Evolutionary conservation across 2,329 filamentous ascomycete genomes (phyloP), one percentile per base, ranked within the genome.

Genomic region (Trichoderma sp.): DNA sequence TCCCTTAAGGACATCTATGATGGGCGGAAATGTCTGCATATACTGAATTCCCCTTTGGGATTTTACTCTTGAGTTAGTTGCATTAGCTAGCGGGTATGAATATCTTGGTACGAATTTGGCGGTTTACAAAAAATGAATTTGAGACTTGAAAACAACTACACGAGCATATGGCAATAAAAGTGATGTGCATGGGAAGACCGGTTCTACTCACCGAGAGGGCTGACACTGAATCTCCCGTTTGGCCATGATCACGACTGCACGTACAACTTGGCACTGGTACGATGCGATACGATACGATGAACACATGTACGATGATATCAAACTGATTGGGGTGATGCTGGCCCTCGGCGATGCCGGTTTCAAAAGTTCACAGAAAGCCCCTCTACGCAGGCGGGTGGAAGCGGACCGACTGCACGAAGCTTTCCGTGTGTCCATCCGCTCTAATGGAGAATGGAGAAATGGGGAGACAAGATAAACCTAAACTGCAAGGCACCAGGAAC

Each of bases 401-500:
- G 26, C 32, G 34, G 66, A 32, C 55, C 23, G 36, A 57, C 55
- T 61, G n/a, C 26, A 50, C 23, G 26, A 61, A 47, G 28, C n/a
- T 11, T 28, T 53, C 28, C 57, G 28, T 69, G 30, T 36, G 57
- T 20, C 53, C 55, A 58, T 61, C n/a, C 26, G 57, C 66, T 26
- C 26, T 20, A 43, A 69, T 34, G 39, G 43, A 39, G 57, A 34
- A n/a, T 20, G 47, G 34, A 53, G 7, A 20, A 34, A 62, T 23
- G 47, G n/a, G 20, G 20, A 20, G 15, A 50, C 43, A 53, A 53
- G 36, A 36, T 36, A 36, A 23, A 23, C 47, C 47, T n/a, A 43
- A 62, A 32, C 66, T 61, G 66, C 55, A 69, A 69, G 66, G 57
- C 66, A 34, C 66, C 66, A 69, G 66, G 66, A 20, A 69, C 66